These are phyloP conservation scores for Nannochloris sp. DNA, from an alignment of 139 green algal species.

Conservation along the genomic window DNA sequence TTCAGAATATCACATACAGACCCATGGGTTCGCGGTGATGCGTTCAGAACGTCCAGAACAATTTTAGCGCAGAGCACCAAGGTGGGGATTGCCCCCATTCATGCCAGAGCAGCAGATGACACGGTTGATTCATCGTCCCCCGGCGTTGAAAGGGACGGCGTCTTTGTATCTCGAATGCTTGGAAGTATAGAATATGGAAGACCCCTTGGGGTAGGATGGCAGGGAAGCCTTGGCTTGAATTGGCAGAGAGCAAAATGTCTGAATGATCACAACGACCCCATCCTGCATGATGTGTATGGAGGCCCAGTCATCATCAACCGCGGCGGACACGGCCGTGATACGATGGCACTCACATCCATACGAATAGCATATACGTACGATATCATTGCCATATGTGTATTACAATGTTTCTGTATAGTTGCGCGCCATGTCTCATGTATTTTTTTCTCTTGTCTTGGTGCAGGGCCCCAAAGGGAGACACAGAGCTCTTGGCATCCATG, in stretches of 20 bases:
- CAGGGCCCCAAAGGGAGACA: slow-evolving; percentile 26
- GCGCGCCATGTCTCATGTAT: too few relatives aligned
- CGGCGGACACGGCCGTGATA: slow-evolving; percentile 37
- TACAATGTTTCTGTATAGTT: too few relatives aligned
- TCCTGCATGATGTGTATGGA: slow-evolving; percentile 69
- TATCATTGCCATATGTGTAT: too few relatives aligned
- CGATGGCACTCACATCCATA: slow-evolving; percentile 46
- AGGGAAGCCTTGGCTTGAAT: slow-evolving; percentile 25
- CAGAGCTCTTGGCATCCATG: slow-evolving; percentile 45
- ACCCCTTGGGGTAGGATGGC: slow-evolving; percentile 43
- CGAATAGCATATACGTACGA: slow-evolving; percentile 52
- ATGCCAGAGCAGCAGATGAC: slow-evolving; percentile 41
- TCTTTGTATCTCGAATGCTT: slow-evolving; percentile 50
- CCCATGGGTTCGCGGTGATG: slow-evolving; percentile 83
- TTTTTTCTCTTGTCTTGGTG: not conserved
- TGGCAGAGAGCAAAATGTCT: slow-evolving; percentile 49
- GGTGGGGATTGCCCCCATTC: slow-evolving; percentile 35
- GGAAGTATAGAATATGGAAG: slow-evolving; percentile 70
- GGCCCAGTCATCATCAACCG: slow-evolving; percentile 73
- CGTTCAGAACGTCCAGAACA: slow-evolving; percentile 75
- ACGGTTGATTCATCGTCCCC: not conserved
- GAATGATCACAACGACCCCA: slow-evolving; percentile 49
- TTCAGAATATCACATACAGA: slow-evolving; percentile 87
- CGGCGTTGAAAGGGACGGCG: not conserved
- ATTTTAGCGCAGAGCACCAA: slow-evolving; percentile 60